Base-by-base conservation (phyloP, 257 asterid genomes). In the Solanum verrucosum region DNA sequence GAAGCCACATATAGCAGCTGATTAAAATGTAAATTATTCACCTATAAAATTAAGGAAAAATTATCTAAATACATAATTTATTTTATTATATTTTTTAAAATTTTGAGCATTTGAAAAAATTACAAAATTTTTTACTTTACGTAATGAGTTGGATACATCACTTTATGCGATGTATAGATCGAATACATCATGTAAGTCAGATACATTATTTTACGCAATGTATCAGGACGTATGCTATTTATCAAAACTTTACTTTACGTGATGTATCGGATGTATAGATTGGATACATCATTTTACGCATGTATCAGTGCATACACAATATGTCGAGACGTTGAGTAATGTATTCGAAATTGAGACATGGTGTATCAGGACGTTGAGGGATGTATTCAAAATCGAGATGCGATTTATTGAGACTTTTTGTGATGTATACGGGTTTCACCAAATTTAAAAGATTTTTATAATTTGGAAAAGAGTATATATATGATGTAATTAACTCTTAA, bases 361-460 rank as follows among this genome's bases (percentile, higher is more conserved):
- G 23, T 52, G 4, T 52, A 52, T 52, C 0, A 16, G 8, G 9
- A 52, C 0, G 4, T 6, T 6, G 63, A 6, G 1, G 4, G 10
- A 52, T 52, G 2, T 52, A 18, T 16, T 3, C 63, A 52, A 52
- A 2, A 52, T 52, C 0, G 63, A 52, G 9, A 52, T 52, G n/a
- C 3, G 4, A 18, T 52, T 16, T 52, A 52, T 52, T 20, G 23
- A 16, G n/a, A 52, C 4, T 1, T 52, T 52, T 52, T 52, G 4
- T 6, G 9, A 52, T 52, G 63, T 18, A 52, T 52, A 18, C 0
- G 1, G 23, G 3, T 52, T 52, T 6, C 4, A 52, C 0, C 4
- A 52, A 52, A 52, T 52, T 52, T 52, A 0, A 16, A 2, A 52
- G 1, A 49, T 0, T 0, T 0, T 52, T 52, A 0, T 16, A 52